These are phyloP conservation scores for Meripilus lineatus DNA, from an alignment of 1,284 basidiomycete genomes.

Conservation along the genomic window DNA sequence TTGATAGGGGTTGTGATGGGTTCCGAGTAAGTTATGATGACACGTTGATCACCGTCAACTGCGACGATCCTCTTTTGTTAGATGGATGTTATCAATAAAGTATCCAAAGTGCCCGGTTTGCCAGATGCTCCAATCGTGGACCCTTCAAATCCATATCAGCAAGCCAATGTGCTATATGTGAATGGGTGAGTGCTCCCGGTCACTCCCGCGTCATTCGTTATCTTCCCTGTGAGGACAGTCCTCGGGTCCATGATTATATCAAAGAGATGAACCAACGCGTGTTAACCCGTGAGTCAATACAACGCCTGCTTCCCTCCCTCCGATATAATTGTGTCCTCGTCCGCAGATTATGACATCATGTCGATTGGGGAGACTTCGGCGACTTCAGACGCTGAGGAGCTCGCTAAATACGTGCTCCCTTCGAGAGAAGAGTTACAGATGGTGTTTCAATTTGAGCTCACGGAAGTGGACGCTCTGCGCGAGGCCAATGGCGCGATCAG, in stretches of 20 bases:
- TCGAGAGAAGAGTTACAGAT: constrained; percentile 61
- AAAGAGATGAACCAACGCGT: constrained; percentile 62
- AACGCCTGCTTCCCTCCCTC: background rate
- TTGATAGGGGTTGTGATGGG: constrained; percentile 68
- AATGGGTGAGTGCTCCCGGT: constrained; percentile 44
- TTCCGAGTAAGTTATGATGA: constrained; percentile 48
- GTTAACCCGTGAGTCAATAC: constrained; percentile 42
- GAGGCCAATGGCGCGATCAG: constrained; percentile 20
- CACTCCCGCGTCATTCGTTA: background rate
- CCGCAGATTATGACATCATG: constrained; percentile 30
- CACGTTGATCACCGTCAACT: background rate
- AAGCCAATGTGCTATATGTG: constrained; percentile 48
- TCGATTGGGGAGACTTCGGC: constrained; percentile 17
- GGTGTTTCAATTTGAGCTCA: constrained; percentile 64
- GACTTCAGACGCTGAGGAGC: constrained; percentile 32
- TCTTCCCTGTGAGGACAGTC: constrained; percentile 31
- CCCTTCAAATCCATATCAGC: constrained; percentile 50
- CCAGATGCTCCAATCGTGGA: constrained; percentile 61
- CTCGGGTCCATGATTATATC: constrained; percentile 63
- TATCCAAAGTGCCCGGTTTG: constrained; percentile 58
- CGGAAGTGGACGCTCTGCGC: constrained; percentile 45
- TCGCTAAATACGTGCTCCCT: constrained; percentile 58
- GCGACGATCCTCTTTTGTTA: constrained; percentile 17
- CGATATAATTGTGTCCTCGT: constrained; percentile 3
- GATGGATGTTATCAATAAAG: constrained; percentile 70